phyloP scores from a whole-genome alignment of 1,139 yeast genomes.

The Yamadazyma pseudoaaseri region DNA sequence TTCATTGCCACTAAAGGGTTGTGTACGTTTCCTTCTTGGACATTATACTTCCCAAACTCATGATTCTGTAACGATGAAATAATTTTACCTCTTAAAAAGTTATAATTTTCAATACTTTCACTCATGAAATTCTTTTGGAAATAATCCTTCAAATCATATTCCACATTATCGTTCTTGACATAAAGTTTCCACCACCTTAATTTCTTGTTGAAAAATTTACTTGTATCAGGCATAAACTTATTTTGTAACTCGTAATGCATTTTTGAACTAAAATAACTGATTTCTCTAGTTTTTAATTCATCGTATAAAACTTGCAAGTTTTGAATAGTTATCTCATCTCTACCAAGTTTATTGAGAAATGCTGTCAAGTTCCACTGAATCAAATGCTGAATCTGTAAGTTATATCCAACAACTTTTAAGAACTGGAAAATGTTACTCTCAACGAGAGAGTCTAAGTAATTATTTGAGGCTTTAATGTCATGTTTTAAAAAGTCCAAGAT shows the following conservation, averaged over 20 bases:
- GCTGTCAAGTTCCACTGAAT: constrained; percentile 24
- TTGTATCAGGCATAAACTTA: constrained; percentile 31
- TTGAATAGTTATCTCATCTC: constrained; percentile 12
- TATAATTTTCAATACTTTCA: constrained; percentile 39
- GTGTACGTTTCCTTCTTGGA: constrained; percentile 7
- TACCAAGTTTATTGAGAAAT: constrained; percentile 16
- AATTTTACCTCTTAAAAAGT: constrained; percentile 38
- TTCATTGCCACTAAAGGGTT: constrained; percentile 38
- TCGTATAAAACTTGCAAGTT: constrained; percentile 15
- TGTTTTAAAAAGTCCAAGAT: constrained; percentile 27
- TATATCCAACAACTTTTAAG: constrained; percentile 30
- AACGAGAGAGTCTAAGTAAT: constrained; percentile 28
- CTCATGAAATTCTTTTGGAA: constrained; percentile 37
- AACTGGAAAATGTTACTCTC: constrained; percentile 39
- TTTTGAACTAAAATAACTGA: constrained; percentile 28
- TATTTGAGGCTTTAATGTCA: constrained; percentile 34
- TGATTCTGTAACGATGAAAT: constrained; percentile 27
- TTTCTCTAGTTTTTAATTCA: constrained; percentile 19
- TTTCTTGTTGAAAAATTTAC: constrained; percentile 27
- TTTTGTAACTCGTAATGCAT: constrained; percentile 41
- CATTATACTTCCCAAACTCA: constrained; percentile 19
- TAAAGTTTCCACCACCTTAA: constrained; percentile 48
- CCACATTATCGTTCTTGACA: constrained; percentile 45
- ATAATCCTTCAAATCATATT: constrained; percentile 43
- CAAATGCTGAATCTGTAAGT: constrained; percentile 20